These are phyloP conservation scores for Alternaria novae-zelandiae DNA, from an alignment of 2,329 filamentous ascomycete species.

Conservation along the genomic window DNA sequence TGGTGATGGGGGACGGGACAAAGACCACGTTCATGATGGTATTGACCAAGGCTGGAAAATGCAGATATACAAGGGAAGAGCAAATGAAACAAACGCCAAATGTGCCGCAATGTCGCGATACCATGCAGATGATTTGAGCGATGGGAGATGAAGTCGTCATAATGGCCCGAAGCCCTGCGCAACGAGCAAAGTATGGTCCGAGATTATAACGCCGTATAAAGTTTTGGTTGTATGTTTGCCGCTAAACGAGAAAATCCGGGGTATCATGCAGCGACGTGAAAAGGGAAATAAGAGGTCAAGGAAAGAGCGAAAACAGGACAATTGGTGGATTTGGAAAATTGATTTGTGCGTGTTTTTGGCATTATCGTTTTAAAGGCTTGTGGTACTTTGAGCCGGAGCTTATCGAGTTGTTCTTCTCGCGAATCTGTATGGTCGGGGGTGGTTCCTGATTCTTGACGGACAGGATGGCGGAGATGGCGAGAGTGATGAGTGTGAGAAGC, in stretches of 20 bases:
- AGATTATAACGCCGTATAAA: slow-evolving; percentile 10
- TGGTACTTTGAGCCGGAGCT: slow-evolving; percentile 27
- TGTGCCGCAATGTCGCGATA: slow-evolving; percentile 7
- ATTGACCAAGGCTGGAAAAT: neutral
- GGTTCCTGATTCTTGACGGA: slow-evolving; percentile 34
- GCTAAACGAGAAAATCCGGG: slow-evolving; percentile 28
- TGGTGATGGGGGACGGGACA: neutral
- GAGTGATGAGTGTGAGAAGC: slow-evolving; percentile 39
- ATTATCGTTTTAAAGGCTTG: slow-evolving; percentile 22
- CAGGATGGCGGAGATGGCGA: slow-evolving; percentile 38
- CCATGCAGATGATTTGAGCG: slow-evolving; percentile 1
- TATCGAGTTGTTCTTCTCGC: slow-evolving; percentile 35
- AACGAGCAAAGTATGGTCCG: neutral
- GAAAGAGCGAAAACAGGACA: neutral
- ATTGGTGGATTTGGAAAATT: neutral
- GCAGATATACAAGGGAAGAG: slow-evolving; percentile 3
- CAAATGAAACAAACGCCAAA: slow-evolving; percentile 3
- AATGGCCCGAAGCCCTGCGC: neutral
- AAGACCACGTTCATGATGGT: neutral
- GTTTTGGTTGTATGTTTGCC: slow-evolving; percentile 10
- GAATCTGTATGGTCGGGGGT: slow-evolving; percentile 30
- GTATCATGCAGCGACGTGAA: slow-evolving; percentile 35
- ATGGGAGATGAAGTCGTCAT: slow-evolving; percentile 1
- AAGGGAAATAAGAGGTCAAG: slow-evolving; percentile 6
- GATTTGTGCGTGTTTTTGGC: neutral